These are phyloP conservation scores for Cynara cardunculus DNA, from an alignment of 129 eudicot genomes.

Conservation along the genomic window DNA sequence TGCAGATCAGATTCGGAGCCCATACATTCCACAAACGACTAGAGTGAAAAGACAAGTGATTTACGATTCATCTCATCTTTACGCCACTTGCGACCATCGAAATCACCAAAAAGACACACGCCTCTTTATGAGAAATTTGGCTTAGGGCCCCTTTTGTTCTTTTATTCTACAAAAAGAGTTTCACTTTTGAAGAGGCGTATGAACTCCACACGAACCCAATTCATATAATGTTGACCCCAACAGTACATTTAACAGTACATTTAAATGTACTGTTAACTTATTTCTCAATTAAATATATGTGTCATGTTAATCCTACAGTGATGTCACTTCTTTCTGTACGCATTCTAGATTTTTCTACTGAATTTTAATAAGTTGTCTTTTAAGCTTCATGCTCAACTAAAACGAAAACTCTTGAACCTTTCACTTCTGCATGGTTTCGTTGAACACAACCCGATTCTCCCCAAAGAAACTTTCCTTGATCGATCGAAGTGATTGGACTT, in stretches of 20 bases:
- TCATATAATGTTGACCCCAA: neutral
- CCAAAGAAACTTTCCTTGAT: too few species aligned
- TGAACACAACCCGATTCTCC: too few species aligned
- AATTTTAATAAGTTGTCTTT: too few species aligned
- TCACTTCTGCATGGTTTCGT: neutral
- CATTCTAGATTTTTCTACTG: neutral
- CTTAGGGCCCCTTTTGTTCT: neutral
- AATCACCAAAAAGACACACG: conserved; percentile 6
- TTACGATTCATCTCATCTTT: neutral
- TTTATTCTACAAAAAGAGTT: neutral
- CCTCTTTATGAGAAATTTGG: neutral
- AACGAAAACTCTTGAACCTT: too few species aligned
- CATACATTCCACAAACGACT: neutral
- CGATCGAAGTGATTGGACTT: too few species aligned
- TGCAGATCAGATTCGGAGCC: neutral
- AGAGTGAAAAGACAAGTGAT: neutral
- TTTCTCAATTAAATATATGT: neutral
- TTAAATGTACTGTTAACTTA: neutral
- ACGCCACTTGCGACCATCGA: conserved; percentile 1
- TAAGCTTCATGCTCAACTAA: too few species aligned
- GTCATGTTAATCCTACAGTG: neutral
- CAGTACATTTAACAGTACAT: neutral
- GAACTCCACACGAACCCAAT: neutral
- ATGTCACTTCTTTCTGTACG: neutral
- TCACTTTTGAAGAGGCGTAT: neutral